phyloP scores from a whole-genome alignment of 257 asterid species.

The Solanum ossicruentum region DNA sequence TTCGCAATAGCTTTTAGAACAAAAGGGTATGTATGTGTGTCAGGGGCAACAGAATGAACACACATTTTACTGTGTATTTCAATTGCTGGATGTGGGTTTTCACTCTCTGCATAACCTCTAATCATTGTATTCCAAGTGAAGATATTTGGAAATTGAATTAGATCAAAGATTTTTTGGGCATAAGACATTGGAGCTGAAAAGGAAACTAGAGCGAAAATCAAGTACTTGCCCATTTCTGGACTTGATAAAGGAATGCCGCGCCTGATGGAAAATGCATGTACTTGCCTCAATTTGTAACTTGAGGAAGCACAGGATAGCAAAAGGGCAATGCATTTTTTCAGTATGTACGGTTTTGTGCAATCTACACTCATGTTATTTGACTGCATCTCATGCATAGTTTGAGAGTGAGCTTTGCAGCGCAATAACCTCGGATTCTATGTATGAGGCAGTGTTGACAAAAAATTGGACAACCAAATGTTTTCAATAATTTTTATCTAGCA shows the following conservation, averaged over 20 bases:
- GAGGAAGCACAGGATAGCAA: constrained; percentile 61
- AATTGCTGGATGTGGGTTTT: constrained; percentile 51
- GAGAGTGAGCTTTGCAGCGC: too few species aligned
- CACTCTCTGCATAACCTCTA: constrained; percentile 80
- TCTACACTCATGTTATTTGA: not conserved
- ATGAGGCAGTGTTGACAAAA: too few species aligned
- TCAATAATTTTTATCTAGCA: too few species aligned
- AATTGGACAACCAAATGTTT: too few species aligned
- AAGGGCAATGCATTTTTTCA: constrained; percentile 64
- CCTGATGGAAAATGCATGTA: constrained; percentile 67
- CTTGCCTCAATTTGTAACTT: constrained; percentile 39
- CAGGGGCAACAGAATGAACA: constrained; percentile 23
- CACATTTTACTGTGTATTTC: constrained; percentile 32
- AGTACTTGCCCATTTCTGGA: constrained; percentile 55
- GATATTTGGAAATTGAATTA: constrained; percentile 42
- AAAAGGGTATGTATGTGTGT: constrained; percentile 71
- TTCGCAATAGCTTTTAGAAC: constrained; percentile 65
- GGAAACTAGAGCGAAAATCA: constrained; percentile 43
- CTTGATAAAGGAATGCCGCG: constrained; percentile 41
- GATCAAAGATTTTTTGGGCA: constrained; percentile 42
- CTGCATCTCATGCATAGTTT: not conserved
- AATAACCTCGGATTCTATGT: too few species aligned
- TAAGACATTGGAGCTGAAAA: constrained; percentile 59
- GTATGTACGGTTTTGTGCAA: constrained; percentile 26
- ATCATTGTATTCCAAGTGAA: constrained; percentile 80